These are phyloP conservation scores for Daldinia sp. DNA, from an alignment of 2,329 filamentous ascomycete species.

Conservation along the genomic window DNA sequence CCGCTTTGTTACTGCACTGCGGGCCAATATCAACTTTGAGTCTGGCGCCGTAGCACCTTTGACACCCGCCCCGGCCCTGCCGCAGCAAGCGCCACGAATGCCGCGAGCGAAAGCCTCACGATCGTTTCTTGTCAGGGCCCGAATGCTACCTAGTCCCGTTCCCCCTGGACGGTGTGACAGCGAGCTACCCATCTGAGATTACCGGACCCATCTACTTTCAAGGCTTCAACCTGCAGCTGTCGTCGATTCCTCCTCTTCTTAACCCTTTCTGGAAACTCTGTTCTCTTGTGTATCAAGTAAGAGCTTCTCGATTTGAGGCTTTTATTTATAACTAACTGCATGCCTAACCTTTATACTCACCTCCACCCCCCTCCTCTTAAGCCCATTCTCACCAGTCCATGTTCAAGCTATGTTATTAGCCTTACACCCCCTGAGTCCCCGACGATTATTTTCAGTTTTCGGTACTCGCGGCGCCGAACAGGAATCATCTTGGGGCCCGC, in stretches of 20 bases:
- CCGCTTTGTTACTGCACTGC: slow-evolving; percentile 10
- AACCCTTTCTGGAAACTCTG: slow-evolving; percentile 14
- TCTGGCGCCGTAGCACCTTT: slow-evolving; percentile 1
- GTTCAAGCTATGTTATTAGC: slow-evolving; percentile 24
- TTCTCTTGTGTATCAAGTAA: background rate
- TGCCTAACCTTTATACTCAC: background rate
- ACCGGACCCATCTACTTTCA: slow-evolving; percentile 24
- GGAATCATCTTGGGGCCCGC: background rate
- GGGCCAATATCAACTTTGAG: slow-evolving; percentile 14
- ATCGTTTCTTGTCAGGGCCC: slow-evolving; percentile 20
- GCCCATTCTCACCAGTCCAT: background rate
- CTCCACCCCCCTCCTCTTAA: background rate
- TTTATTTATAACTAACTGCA: slow-evolving; percentile 22
- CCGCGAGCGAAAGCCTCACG: slow-evolving; percentile 23
- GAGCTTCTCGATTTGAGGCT: slow-evolving; percentile 10
- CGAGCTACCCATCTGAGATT: slow-evolving; percentile 36
- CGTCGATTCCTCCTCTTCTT: background rate
- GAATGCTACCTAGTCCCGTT: slow-evolving; percentile 18
- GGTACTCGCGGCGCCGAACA: slow-evolving; percentile 28
- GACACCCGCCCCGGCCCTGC: slow-evolving; percentile 2
- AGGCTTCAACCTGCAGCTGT: slow-evolving; percentile 6
- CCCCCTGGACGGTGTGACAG: slow-evolving; percentile 25
- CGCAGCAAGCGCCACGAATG: slow-evolving; percentile 32
- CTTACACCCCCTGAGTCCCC: background rate
- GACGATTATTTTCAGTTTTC: slow-evolving; percentile 14